Percentiles rank a stretch among this genome's conserved stretches.
Evolutionary conservation across 192 early-diverging fungal species (phyloP).

Genomic region (Backusella psychrophila): DNA sequence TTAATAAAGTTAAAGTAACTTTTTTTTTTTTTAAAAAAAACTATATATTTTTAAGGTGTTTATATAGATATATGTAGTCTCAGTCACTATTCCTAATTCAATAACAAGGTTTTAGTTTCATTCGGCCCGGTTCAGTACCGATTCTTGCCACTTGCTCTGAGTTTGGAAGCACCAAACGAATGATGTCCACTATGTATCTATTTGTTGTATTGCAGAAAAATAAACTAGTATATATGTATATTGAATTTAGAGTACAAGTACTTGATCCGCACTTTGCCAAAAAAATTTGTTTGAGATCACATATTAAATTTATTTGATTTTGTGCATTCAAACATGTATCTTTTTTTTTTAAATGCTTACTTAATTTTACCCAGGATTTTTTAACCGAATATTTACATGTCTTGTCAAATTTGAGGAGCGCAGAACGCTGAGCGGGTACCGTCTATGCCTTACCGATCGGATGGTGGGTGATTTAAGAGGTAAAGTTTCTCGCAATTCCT

Average conservation of each 20-base stretch:
- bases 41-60: neutral
- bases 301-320: neutral
- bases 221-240: neutral
- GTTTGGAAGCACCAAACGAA: neutral
- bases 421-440: neutral
- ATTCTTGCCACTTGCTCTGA: neutral
- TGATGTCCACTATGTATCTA: neutral
- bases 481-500: neutral
- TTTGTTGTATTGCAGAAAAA: neutral
- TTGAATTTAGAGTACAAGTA: neutral
- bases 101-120: conserved; percentile 1
- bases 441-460: neutral
- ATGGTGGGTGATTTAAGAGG: neutral
- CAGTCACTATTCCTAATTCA: neutral
- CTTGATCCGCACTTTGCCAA: neutral
- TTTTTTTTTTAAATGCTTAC: neutral
- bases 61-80: neutral
- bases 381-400: neutral
- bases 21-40: neutral
- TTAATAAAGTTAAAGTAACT: neutral
- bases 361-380: neutral
- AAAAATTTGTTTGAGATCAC: neutral
- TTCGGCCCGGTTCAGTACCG: neutral
- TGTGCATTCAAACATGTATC: neutral
- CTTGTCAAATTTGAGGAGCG: neutral